Conservation (phyloP, 345 rosid species). For the Firmiana major region DNA sequence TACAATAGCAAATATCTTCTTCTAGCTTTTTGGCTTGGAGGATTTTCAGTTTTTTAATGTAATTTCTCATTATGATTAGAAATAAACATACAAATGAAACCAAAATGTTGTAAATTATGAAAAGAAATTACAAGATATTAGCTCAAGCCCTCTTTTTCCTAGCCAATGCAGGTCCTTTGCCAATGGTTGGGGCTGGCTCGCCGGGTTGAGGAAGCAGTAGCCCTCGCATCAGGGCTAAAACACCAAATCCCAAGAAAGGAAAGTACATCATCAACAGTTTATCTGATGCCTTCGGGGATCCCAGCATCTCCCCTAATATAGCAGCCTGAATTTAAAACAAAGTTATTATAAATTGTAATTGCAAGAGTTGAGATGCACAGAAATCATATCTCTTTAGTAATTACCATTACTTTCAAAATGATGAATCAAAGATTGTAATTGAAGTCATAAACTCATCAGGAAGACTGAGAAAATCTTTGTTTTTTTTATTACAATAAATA, state of each 20-base stretch:
- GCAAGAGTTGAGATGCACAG: not conserved
- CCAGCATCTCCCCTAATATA: slow-evolving; percentile 52
- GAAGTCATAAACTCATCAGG: too few species aligned
- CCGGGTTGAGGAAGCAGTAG: slow-evolving; percentile 25
- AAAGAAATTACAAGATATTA: not conserved
- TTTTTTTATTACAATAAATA: too few species aligned
- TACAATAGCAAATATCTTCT: too few species aligned
- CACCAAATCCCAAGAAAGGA: slow-evolving; percentile 61
- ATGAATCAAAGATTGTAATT: too few species aligned
- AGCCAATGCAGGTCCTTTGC: slow-evolving; percentile 43
- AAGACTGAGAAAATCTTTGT: too few species aligned
- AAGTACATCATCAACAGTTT: slow-evolving; percentile 46
- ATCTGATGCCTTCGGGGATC: slow-evolving; percentile 61
- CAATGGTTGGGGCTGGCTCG: slow-evolving; percentile 15
- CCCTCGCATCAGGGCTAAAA: slow-evolving; percentile 63
- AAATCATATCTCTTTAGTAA: not conserved
- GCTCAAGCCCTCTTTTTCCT: slow-evolving; percentile 54
- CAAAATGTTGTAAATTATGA: not conserved
- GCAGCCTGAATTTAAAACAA: slow-evolving; percentile 43
- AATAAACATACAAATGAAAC: not conserved
- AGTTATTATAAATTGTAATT: not conserved
- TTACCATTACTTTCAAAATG: not conserved
- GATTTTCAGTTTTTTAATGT: too few species aligned
- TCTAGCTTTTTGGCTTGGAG: too few species aligned
- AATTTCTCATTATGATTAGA: not conserved